Evolutionary conservation across 2,329 filamentous ascomycete species (phyloP), one percentile per base, ranked within the genome.

Genomic region (Epichloe amarillans): DNA sequence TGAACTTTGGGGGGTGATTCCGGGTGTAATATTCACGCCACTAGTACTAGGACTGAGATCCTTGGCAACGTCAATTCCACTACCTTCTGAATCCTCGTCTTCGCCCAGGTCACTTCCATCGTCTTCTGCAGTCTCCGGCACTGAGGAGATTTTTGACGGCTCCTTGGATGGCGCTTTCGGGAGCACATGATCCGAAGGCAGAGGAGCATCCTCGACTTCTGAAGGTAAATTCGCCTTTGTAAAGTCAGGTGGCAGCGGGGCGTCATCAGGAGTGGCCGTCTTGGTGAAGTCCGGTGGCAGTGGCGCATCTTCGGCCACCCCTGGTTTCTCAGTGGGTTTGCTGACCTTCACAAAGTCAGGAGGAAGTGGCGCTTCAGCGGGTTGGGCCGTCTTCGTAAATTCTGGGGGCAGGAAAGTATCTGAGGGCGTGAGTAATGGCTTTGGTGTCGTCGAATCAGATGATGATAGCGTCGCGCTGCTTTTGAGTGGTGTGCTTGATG

Each of bases 61-160:
- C 58, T 82, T 79, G n/a, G 74, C 74, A 44, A 84, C 75, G 61
- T 84, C 80, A 46, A 83, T 72, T 23, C 79, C 81, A 54, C 80
- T 84, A 14, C 80, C 80, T 58, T 79, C 77, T 0, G 69, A 73
- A 6, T 61, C 72, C 38, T 69, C 69, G 33, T 76, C 73, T 3
- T 72, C 73, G 12, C 74, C 74, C 5, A 60, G 38, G 10, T 60
- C 56, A 41, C 54, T 58, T 2, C 30, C 47, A 21, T 69, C 70
- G 4, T 65, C 69, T 21, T 69, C 69, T 6, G 69, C 70, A 5
- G 71, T 68, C 8, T 67, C 67, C 14, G 70, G 66, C 11, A 69
- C 60, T 3, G 68, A 61, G 4, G 70, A 67, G 10, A 69, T 57
- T 14, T 58, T 55, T 5, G 64, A 60, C 5, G 61, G 54, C 42